Conservation (phyloP, 352 stramenopile species). For the Vaucheria bursata region DNA sequence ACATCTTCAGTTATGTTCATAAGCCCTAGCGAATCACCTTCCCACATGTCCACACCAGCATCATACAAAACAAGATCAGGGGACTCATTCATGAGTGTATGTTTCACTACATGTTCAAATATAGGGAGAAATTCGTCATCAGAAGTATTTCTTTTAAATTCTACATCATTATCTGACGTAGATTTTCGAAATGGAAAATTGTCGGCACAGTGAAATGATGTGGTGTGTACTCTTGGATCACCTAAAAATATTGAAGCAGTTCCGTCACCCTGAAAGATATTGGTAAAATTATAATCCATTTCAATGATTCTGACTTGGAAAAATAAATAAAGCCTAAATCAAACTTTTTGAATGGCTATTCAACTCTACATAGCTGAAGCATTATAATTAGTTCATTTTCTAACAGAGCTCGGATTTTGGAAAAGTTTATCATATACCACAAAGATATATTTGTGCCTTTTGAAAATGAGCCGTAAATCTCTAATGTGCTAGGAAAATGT, state of each 20-base stretch:
- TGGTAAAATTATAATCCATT: constrained; percentile 22
- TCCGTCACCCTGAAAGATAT: constrained; percentile 62
- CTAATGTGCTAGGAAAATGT: no score
- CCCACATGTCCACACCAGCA: constrained; percentile 52
- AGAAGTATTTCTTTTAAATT: constrained; percentile 49
- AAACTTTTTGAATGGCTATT: background rate
- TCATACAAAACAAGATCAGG: constrained; percentile 61
- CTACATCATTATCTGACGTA: constrained; percentile 56
- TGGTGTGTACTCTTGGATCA: constrained; percentile 51
- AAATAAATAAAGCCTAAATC: background rate
- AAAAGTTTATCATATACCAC: no score
- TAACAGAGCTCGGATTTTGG: no score
- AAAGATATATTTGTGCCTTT: no score
- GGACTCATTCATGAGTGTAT: constrained; percentile 48
- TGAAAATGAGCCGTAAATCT: no score
- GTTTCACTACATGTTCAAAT: constrained; percentile 31
- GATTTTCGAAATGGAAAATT: constrained; percentile 60
- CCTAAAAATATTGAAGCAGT: constrained; percentile 56
- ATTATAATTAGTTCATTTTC: no score
- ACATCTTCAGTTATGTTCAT: constrained; percentile 54
- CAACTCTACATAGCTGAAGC: background rate
- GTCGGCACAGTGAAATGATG: constrained; percentile 58
- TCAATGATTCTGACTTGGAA: background rate
- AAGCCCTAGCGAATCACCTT: constrained; percentile 56
- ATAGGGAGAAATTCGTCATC: constrained; percentile 55